These are phyloP conservation scores for Fusarium sp. DNA, from an alignment of 2,329 filamentous ascomycete species.

Conservation along the genomic window DNA sequence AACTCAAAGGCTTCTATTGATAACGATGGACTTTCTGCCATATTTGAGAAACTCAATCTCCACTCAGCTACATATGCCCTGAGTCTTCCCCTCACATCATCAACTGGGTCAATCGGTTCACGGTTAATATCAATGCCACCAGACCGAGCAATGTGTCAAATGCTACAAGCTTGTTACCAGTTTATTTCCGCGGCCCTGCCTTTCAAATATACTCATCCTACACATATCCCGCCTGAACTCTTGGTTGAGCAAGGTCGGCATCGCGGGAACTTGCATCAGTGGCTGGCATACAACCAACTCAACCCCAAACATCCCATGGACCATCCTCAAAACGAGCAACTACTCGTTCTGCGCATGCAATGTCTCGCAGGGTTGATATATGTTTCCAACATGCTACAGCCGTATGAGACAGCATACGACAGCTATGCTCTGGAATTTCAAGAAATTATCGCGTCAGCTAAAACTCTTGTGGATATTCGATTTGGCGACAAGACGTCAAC, in stretches of 20 bases:
- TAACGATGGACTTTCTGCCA: neutral
- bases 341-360: constrained; percentile 26
- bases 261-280: constrained; percentile 16
- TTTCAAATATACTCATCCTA: constrained; percentile 15
- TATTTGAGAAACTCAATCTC: constrained; percentile 32
- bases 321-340: constrained; percentile 4
- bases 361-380: constrained; percentile 31
- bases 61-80: constrained; percentile 27
- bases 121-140: neutral
- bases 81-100: neutral
- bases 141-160: neutral
- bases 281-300: constrained; percentile 3
- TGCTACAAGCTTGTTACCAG: constrained; percentile 20
- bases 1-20: neutral
- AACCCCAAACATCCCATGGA: neutral
- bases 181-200: constrained; percentile 1
- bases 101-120: neutral
- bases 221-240: neutral
- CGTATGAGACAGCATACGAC: constrained; percentile 21
- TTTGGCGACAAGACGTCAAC: neutral
- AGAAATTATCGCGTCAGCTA: constrained; percentile 24
- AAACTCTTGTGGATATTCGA: neutral
- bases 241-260: constrained; percentile 26
- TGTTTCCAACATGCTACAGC: constrained; percentile 21
- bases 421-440: constrained; percentile 19